Evolutionary conservation across 192 early-diverging fungal genomes (phyloP).

Genomic region (Podila horticola): DNA sequence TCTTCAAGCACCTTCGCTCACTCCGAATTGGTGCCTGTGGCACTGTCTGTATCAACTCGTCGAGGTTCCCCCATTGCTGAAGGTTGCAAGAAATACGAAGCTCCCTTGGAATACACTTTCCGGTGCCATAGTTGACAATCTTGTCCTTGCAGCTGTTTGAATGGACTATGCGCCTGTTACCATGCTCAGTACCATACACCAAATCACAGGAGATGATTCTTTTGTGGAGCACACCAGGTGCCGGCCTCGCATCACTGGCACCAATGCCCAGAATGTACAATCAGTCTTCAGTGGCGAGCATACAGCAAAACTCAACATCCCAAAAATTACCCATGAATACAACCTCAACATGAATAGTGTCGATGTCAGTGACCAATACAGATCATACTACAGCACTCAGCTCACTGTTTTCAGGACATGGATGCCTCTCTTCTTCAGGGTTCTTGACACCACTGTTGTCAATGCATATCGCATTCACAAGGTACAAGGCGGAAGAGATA

Average conservation of each 20-base stretch:
- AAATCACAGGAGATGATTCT: neutral
- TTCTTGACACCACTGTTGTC: slow-evolving; percentile 17
- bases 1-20: slow-evolving; percentile 23
- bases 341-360: slow-evolving; percentile 38
- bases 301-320: slow-evolving; percentile 7
- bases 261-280: slow-evolving; percentile 9
- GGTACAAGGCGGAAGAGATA: neutral
- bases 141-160: slow-evolving; percentile 34
- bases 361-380: slow-evolving; percentile 22
- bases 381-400: slow-evolving; percentile 28
- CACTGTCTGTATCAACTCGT: slow-evolving; percentile 2
- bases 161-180: slow-evolving; percentile 43
- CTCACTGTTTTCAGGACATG: slow-evolving; percentile 12
- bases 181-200: slow-evolving; percentile 50
- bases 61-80: slow-evolving; percentile 8
- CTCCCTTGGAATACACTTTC: slow-evolving; percentile 16
- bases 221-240: slow-evolving; percentile 3
- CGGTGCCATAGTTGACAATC: slow-evolving; percentile 18
- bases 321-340: slow-evolving; percentile 32
- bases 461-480: slow-evolving; percentile 11
- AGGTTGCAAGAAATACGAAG: slow-evolving; percentile 6
- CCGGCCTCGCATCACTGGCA: slow-evolving; percentile 24
- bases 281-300: slow-evolving; percentile 9
- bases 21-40: slow-evolving; percentile 32
- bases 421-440: slow-evolving; percentile 32